Evolutionary conservation across 345 rosid genomes (phyloP).

Genomic region (Streptanthus diversifolius): DNA sequence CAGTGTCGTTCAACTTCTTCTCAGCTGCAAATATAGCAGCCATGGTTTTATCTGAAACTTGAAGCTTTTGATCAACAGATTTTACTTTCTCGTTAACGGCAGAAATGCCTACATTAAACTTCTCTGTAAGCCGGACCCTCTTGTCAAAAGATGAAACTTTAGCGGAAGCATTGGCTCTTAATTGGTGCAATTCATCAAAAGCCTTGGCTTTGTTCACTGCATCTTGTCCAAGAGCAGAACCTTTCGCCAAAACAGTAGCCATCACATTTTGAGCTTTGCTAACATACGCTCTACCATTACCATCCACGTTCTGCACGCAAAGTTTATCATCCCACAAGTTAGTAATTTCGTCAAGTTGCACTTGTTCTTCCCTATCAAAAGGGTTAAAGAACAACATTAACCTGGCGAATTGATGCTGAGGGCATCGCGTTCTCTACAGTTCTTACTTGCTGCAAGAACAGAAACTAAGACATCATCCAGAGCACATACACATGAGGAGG

Average conservation of each 20-base stretch:
- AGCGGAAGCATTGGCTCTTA: conserved; percentile 89
- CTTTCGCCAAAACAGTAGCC: conserved; percentile 72
- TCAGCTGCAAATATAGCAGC: conserved; percentile 96
- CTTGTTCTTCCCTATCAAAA: neutral
- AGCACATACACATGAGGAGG: neutral
- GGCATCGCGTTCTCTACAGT: conserved; percentile 42
- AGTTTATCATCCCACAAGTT: neutral
- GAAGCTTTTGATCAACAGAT: conserved; percentile 91
- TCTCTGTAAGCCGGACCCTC: conserved; percentile 80
- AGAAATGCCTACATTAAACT: conserved; percentile 77
- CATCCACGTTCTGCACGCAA: conserved; percentile 49
- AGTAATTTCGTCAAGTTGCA: neutral
- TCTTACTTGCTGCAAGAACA: conserved; percentile 56
- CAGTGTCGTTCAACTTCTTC: conserved; percentile 83
- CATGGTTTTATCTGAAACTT: conserved; percentile 94
- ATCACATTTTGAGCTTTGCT: conserved; percentile 87
- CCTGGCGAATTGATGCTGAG: conserved; percentile 43
- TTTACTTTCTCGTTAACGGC: conserved; percentile 89
- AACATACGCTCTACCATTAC: conserved; percentile 65
- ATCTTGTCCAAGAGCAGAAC: conserved; percentile 85
- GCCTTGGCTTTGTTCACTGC: conserved; percentile 93
- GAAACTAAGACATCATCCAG: conserved; percentile 11
- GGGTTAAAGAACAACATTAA: neutral
- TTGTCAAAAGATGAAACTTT: conserved; percentile 75
- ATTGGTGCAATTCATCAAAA: conserved; percentile 80